phyloP scores from a whole-genome alignment of 768 basidiomycete species.

The Phallus indusiatus region DNA sequence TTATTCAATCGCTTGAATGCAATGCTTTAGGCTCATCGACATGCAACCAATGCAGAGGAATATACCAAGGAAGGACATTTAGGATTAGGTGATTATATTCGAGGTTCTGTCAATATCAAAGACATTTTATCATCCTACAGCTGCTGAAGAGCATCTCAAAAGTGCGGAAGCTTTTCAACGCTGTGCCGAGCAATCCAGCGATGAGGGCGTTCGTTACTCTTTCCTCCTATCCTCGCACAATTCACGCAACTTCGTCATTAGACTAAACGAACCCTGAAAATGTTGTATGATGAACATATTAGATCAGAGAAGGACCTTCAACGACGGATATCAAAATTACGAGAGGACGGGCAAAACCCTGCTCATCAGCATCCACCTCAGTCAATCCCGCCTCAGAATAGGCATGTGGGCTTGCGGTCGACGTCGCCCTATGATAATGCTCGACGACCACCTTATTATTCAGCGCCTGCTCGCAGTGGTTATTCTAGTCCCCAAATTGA shows the following conservation, averaged over 20 bases:
- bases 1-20: too few species aligned
- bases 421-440: conserved; percentile 33
- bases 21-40: conserved; percentile 61
- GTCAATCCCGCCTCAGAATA: conserved; percentile 13
- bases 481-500: conserved; percentile 55
- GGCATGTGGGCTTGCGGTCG: conserved; percentile 8
- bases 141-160: conserved; percentile 63
- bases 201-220: conserved; percentile 50
- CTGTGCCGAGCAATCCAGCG: conserved; percentile 63
- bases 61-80: conserved; percentile 55
- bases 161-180: conserved; percentile 69
- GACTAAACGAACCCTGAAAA: conserved; percentile 69
- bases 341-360: conserved; percentile 72
- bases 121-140: conserved; percentile 15
- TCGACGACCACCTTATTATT: conserved; percentile 27
- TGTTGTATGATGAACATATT: conserved; percentile 66
- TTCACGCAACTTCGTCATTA: conserved; percentile 21
- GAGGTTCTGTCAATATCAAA: background rate
- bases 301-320: conserved; percentile 66
- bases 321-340: conserved; percentile 59
- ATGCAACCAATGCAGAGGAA: conserved; percentile 75
- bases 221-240: background rate
- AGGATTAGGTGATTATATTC: conserved; percentile 28
- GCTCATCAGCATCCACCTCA: conserved; percentile 45
- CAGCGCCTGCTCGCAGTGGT: conserved; percentile 36